Evolutionary conservation across 768 basidiomycete genomes (phyloP).

Genomic region (Piloderma croceum): DNA sequence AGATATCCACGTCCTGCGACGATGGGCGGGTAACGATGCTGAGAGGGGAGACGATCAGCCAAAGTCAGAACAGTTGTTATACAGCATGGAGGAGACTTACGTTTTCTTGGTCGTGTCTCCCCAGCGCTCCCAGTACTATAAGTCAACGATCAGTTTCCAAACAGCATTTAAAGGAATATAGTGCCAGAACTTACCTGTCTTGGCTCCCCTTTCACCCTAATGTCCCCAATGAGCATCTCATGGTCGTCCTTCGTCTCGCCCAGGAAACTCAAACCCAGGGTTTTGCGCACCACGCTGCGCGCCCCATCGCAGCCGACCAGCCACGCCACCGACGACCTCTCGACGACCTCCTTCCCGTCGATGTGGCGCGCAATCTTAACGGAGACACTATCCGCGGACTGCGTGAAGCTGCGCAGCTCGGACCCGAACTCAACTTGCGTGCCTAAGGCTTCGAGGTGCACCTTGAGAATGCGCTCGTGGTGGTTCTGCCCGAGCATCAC

Average conservation of each 20-base stretch:
- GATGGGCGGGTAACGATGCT: background rate
- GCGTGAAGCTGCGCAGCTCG: conserved; percentile 39
- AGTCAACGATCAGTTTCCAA: background rate
- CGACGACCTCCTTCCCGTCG: conserved; percentile 17
- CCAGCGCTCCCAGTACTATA: conserved; percentile 22
- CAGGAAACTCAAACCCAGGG: conserved; percentile 33
- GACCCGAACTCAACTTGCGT: conserved; percentile 39
- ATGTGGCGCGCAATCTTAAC: conserved; percentile 18
- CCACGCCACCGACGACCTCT: conserved; percentile 29
- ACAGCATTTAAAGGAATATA: background rate
- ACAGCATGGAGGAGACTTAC: background rate
- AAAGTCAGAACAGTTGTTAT: conserved; percentile 4
- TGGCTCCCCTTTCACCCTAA: conserved; percentile 26
- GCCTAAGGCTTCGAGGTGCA: conserved; percentile 26
- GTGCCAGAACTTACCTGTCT: conserved; percentile 17
- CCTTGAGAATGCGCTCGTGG: conserved; percentile 34
- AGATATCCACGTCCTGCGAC: conserved; percentile 3
- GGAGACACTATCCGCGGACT: conserved; percentile 29
- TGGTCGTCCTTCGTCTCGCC: conserved; percentile 34
- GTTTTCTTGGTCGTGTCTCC: conserved; percentile 1
- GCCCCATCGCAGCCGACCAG: conserved; percentile 43
- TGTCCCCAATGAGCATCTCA: conserved; percentile 35
- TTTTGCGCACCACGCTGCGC: conserved; percentile 37
- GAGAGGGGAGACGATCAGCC: background rate
- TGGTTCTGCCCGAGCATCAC: conserved; percentile 20